Percentiles rank a stretch among this genome's conserved stretches.
Conservation (phyloP, 73 alveolate genomes). For the Symbiodinium pilosum region DNA sequence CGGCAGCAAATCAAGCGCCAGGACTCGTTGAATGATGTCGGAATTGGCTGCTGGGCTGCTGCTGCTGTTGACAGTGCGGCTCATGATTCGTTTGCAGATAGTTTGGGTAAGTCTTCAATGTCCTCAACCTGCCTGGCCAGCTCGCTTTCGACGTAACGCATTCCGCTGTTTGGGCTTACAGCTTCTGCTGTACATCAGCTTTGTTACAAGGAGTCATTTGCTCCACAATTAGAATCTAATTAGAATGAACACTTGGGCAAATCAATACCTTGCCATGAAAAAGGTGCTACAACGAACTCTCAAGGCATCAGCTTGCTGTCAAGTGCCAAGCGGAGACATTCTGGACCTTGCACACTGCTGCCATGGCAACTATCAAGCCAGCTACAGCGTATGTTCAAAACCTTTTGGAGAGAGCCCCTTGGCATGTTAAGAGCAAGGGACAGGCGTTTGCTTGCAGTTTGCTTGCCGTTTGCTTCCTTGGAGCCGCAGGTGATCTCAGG, state of each 20-base stretch:
- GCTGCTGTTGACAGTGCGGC: too few species aligned
- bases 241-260: too few species aligned
- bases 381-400: conserved; percentile 35
- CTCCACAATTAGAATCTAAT: too few species aligned
- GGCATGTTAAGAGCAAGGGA: neutral
- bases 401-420: conserved; percentile 20
- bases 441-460: too few species aligned
- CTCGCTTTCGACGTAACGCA: neutral
- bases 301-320: neutral
- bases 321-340: neutral
- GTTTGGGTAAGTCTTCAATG: too few species aligned
- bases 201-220: too few species aligned
- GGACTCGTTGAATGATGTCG: conserved; percentile 34
- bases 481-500: conserved; percentile 31
- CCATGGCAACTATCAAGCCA: conserved; percentile 22
- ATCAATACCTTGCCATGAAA: neutral
- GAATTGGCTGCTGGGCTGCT: too few species aligned
- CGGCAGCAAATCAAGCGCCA: conserved; percentile 89
- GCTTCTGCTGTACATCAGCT: neutral
- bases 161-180: neutral
- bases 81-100: too few species aligned
- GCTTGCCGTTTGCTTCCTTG: too few species aligned
- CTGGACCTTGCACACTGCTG: neutral
- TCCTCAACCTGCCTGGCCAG: too few species aligned
- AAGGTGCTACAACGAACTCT: neutral